phyloP scores from a whole-genome alignment of 2,329 filamentous ascomycete genomes.

The Xylaria polymorpha region DNA sequence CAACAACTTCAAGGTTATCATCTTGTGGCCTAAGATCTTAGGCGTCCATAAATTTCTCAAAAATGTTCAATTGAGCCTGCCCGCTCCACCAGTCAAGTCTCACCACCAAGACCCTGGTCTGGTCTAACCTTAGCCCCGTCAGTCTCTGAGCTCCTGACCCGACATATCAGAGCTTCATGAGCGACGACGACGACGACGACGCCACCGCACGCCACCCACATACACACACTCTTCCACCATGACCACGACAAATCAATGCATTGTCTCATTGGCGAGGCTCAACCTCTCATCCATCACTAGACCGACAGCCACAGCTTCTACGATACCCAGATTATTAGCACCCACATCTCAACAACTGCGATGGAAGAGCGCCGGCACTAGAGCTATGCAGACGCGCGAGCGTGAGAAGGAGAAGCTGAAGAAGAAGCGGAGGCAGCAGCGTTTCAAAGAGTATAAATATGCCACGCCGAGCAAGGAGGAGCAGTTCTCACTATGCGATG shows the following conservation, averaged over 20 bases:
- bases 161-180: conserved; percentile 37
- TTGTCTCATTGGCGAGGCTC: conserved; percentile 66
- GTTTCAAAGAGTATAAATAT: conserved; percentile 72
- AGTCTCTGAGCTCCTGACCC: conserved; percentile 20
- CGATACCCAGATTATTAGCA: conserved; percentile 62
- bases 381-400: conserved; percentile 53
- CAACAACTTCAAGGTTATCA: conserved; percentile 40
- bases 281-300: conserved; percentile 56
- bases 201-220: not conserved
- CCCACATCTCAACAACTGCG: conserved; percentile 57
- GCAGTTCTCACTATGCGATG: conserved; percentile 87
- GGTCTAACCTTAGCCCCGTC: not conserved
- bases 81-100: conserved; percentile 26
- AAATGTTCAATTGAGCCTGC: conserved; percentile 11
- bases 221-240: conserved; percentile 50
- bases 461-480: conserved; percentile 72
- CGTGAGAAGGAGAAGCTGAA: conserved; percentile 65
- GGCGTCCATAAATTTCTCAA: conserved; percentile 34
- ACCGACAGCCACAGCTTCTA: conserved; percentile 54
- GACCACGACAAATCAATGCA: conserved; percentile 64
- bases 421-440: conserved; percentile 72
- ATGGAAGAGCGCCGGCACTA: conserved; percentile 51
- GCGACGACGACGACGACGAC: conserved; percentile 23
- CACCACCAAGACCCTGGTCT: conserved; percentile 1
- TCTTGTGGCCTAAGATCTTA: conserved; percentile 37